These are phyloP conservation scores for Pyrus bretschneideri DNA, from an alignment of 306 rosid genomes.

Conservation along the genomic window DNA sequence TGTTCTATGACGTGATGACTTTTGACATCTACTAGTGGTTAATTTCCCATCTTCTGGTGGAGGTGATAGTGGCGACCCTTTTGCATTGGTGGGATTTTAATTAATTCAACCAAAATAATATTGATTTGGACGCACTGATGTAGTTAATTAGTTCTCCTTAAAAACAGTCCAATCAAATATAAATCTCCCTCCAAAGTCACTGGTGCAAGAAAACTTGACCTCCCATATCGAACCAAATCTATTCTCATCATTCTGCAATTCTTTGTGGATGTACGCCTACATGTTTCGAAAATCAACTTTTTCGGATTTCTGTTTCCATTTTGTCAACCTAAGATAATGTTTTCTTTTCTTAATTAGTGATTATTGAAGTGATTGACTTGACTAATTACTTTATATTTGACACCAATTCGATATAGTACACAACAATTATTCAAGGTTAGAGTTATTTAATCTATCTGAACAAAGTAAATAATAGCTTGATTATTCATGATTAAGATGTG, in stretches of 20 bases:
- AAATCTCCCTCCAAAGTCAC: slow-evolving; percentile 17
- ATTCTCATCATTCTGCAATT: slow-evolving; percentile 38
- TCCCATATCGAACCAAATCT: slow-evolving; percentile 64
- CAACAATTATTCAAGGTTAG: background rate
- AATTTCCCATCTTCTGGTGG: slow-evolving; percentile 28
- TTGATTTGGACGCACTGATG: slow-evolving; percentile 14
- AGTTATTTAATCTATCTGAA: background rate
- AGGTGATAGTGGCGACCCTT: slow-evolving; percentile 36
- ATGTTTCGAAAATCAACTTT: slow-evolving; percentile 5
- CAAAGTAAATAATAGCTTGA: background rate
- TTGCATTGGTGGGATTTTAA: slow-evolving; percentile 17
- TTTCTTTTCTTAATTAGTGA: slow-evolving; percentile 12
- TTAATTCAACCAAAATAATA: slow-evolving; percentile 24
- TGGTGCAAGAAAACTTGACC: slow-evolving; percentile 25
- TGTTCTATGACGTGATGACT: background rate
- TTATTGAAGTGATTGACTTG: slow-evolving; percentile 22
- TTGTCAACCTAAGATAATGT: slow-evolving; percentile 33
- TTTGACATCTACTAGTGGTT: background rate
- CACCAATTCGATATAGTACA: slow-evolving; percentile 3
- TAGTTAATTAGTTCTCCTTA: background rate
- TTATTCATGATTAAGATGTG: background rate
- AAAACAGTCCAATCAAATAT: slow-evolving; percentile 8
- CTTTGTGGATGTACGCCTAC: slow-evolving; percentile 26
- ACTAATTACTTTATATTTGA: slow-evolving; percentile 5
- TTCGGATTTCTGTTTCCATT: slow-evolving; percentile 17